phyloP scores from a whole-genome alignment of 805 yeast genomes.

The Suhomyces faveliae region DNA sequence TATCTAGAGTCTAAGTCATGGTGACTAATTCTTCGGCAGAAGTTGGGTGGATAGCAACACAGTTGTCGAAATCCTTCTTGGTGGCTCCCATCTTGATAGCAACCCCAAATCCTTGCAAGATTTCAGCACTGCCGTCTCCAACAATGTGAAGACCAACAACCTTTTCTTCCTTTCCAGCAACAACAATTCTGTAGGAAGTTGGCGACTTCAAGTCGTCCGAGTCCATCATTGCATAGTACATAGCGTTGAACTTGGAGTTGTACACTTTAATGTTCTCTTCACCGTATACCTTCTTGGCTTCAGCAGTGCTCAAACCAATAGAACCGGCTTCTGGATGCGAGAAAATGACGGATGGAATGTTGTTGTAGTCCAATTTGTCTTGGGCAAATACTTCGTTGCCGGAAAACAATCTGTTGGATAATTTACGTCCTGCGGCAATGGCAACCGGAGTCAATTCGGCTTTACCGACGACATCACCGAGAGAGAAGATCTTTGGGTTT shows the following conservation, averaged over 20 bases:
- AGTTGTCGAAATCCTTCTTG: constrained; percentile 87
- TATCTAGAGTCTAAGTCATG: constrained; percentile 35
- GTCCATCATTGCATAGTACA: constrained; percentile 86
- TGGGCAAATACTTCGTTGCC: constrained; percentile 69
- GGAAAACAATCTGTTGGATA: constrained; percentile 82
- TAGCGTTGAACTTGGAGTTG: constrained; percentile 78
- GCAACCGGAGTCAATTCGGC: constrained; percentile 98
- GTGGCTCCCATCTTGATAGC: constrained; percentile 99
- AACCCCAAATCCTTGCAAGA: constrained; percentile 97
- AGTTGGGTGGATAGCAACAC: constrained; percentile 98
- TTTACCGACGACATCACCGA: constrained; percentile 93
- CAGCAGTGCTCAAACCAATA: constrained; percentile 79
- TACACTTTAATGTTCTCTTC: constrained; percentile 76
- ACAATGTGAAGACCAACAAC: constrained; percentile 93
- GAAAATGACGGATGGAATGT: constrained; percentile 94
- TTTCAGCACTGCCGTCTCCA: constrained; percentile 90
- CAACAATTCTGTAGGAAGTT: constrained; percentile 79
- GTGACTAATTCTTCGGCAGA: constrained; percentile 98
- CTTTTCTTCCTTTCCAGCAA: constrained; percentile 79
- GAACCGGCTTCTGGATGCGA: constrained; percentile 98
- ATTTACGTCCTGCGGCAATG: constrained; percentile 94
- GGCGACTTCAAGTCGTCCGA: constrained; percentile 70
- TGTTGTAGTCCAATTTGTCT: constrained; percentile 79
- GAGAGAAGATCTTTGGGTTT: constrained; percentile 67
- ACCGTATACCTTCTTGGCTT: constrained; percentile 79